Percentiles rank a stretch among this genome's conserved stretches.
These are phyloP conservation scores for Aspergillus awamori DNA, from an alignment of 2,329 filamentous ascomycete species.

Conservation along the genomic window DNA sequence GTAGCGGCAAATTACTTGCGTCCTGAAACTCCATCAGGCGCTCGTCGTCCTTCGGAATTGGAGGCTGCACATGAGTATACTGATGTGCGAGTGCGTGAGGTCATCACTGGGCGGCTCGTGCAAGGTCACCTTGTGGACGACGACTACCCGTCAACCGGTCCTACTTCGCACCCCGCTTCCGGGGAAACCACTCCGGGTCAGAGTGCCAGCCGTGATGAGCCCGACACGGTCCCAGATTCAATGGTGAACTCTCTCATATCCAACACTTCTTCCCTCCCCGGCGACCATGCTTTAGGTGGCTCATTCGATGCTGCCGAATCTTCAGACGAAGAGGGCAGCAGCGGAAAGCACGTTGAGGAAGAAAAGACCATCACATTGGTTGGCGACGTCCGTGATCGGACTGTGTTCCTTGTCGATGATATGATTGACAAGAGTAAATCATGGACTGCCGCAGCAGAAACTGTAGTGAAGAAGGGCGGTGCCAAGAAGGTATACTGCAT, in stretches of 20 bases:
- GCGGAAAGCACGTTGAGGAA: slow-evolving; percentile 66
- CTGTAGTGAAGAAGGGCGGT: slow-evolving; percentile 86
- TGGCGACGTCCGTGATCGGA: slow-evolving; percentile 83
- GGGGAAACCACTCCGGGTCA: slow-evolving; percentile 56
- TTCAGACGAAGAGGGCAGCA: slow-evolving; percentile 76
- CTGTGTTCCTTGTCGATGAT: slow-evolving; percentile 94
- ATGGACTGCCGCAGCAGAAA: slow-evolving; percentile 97
- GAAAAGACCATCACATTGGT: slow-evolving; percentile 98
- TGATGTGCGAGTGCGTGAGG: slow-evolving; percentile 81
- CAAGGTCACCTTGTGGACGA: slow-evolving; percentile 96
- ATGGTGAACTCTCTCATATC: slow-evolving; percentile 86
- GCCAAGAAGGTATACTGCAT: slow-evolving; percentile 97
- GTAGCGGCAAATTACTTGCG: slow-evolving; percentile 35
- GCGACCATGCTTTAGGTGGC: slow-evolving; percentile 75
- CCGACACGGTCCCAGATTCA: slow-evolving; percentile 67
- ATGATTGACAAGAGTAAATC: slow-evolving; percentile 98
- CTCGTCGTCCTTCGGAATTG: slow-evolving; percentile 48
- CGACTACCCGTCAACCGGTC: slow-evolving; percentile 78
- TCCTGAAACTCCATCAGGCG: slow-evolving; percentile 41
- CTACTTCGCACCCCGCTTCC: slow-evolving; percentile 64
- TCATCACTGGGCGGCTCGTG: slow-evolving; percentile 86
- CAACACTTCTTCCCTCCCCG: slow-evolving; percentile 72
- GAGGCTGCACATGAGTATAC: slow-evolving; percentile 62
- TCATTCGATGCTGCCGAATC: slow-evolving; percentile 83
- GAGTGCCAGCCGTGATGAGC: slow-evolving; percentile 51